phyloP scores from a whole-genome alignment of 306 rosid species.

The Lathyrus oleraceus region DNA sequence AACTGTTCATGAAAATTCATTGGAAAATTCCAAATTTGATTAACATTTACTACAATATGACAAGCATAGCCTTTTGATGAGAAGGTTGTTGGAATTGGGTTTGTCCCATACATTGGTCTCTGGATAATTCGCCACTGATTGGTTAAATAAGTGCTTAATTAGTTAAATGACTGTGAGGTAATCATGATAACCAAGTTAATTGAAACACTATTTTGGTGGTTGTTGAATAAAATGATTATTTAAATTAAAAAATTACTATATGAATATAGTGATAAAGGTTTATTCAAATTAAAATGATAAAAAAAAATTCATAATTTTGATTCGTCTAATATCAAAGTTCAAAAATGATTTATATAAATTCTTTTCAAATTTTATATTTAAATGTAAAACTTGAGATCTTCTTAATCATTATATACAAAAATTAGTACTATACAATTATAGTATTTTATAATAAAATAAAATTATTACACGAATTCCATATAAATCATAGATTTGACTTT shows the following conservation, averaged over 20 bases:
- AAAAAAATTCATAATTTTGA: no score
- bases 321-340: no score
- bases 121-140: slow-evolving; percentile 15
- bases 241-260: neutral
- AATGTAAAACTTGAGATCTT: no score
- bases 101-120: slow-evolving; percentile 42
- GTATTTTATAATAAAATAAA: no score
- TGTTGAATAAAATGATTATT: slow-evolving; percentile 29
- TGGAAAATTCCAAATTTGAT: slow-evolving; percentile 28
- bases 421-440: no score
- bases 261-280: slow-evolving; percentile 4
- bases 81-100: slow-evolving; percentile 39
- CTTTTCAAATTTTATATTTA: no score
- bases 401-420: no score
- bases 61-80: slow-evolving; percentile 38
- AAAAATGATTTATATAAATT: no score
- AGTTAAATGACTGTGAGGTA: slow-evolving; percentile 37
- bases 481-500: no score
- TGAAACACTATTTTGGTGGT: slow-evolving; percentile 35
- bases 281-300: neutral
- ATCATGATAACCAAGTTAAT: slow-evolving; percentile 33
- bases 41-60: slow-evolving; percentile 32
- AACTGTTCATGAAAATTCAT: slow-evolving; percentile 16
- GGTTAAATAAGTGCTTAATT: slow-evolving; percentile 34
- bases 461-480: accelerated